Evolutionary conservation across 129 eudicot species (phyloP).

Genomic region (Tagetes patula): DNA sequence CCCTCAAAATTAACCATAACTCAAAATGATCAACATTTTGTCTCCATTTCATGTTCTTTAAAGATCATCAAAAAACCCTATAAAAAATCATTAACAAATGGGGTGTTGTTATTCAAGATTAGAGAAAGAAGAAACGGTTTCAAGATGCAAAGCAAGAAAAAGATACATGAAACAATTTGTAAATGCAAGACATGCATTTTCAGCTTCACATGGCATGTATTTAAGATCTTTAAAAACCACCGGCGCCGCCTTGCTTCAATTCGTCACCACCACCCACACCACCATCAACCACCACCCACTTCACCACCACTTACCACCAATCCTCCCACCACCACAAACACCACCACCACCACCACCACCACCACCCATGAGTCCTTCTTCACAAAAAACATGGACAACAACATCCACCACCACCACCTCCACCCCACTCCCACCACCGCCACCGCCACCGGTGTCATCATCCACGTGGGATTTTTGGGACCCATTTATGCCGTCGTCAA

Average conservation of each 20-base stretch:
- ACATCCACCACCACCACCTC: slow-evolving; percentile 57
- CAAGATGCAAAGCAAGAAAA: slow-evolving; percentile 81
- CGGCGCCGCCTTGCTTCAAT: slow-evolving; percentile 84
- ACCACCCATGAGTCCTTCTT: slow-evolving; percentile 65
- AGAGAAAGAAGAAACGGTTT: slow-evolving; percentile 77
- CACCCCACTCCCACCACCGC: slow-evolving; percentile 65
- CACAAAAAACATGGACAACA: slow-evolving; percentile 54
- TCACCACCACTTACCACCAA: background rate
- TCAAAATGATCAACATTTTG: background rate
- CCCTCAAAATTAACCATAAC: background rate
- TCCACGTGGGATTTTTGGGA: slow-evolving; percentile 99
- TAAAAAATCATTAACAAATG: slow-evolving; percentile 35
- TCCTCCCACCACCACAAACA: slow-evolving; percentile 30
- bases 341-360: slow-evolving; percentile 61
- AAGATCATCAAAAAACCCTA: slow-evolving; percentile 14
- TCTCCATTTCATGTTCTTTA: background rate
- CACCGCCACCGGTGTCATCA: slow-evolving; percentile 58
- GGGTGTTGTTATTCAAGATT: slow-evolving; percentile 81
- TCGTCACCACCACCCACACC: slow-evolving; percentile 54
- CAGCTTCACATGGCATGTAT: slow-evolving; percentile 72
- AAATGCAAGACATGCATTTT: slow-evolving; percentile 66
- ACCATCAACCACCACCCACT: slow-evolving; percentile 21
- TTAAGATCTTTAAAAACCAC: slow-evolving; percentile 61
- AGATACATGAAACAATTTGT: slow-evolving; percentile 92
- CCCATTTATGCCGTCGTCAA: slow-evolving; percentile 74